Conservation (phyloP, 2,329 filamentous ascomycete genomes). For the Sporothrix phasma region DNA sequence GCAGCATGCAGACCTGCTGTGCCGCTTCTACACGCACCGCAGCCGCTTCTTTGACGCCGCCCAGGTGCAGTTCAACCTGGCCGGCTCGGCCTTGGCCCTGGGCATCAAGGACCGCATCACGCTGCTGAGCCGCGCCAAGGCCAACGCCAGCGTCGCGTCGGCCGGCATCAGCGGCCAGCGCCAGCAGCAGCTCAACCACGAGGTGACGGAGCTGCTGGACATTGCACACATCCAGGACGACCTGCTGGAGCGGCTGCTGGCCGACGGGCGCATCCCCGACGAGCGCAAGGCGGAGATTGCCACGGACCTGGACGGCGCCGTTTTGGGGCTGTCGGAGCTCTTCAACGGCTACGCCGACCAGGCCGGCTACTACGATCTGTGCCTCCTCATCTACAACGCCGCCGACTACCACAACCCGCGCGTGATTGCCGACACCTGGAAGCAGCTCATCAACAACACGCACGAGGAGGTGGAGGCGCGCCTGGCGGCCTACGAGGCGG, state of each 20-base stretch:
- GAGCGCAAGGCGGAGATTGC: constrained; percentile 57
- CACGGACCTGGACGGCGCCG: constrained; percentile 62
- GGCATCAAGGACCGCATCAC: constrained; percentile 78
- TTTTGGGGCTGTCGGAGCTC: constrained; percentile 71
- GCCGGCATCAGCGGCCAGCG: constrained; percentile 66
- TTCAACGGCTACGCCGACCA: constrained; percentile 88
- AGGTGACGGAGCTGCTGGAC: constrained; percentile 78
- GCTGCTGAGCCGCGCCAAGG: constrained; percentile 81
- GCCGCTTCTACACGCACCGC: constrained; percentile 82
- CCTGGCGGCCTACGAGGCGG: constrained; percentile 28
- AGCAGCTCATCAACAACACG: constrained; percentile 63
- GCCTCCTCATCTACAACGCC: constrained; percentile 80
- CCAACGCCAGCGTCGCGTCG: constrained; percentile 79
- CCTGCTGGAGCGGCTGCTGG: constrained; percentile 64
- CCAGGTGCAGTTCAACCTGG: constrained; percentile 72
- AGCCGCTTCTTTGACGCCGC: constrained; percentile 80
- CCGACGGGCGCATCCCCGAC: constrained; percentile 57
- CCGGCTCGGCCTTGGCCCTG: constrained; percentile 70
- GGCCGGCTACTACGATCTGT: constrained; percentile 82
- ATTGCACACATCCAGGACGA: constrained; percentile 94
- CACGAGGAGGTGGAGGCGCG: constrained; percentile 47
- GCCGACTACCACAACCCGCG: constrained; percentile 84
- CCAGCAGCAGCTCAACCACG: constrained; percentile 75
- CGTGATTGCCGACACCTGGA: constrained; percentile 78
- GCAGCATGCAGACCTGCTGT: constrained; percentile 79